Percentiles rank a stretch among this genome's conserved stretches.
These are phyloP conservation scores for Serpula lacrymans DNA, from an alignment of 768 basidiomycete species.

Conservation along the genomic window DNA sequence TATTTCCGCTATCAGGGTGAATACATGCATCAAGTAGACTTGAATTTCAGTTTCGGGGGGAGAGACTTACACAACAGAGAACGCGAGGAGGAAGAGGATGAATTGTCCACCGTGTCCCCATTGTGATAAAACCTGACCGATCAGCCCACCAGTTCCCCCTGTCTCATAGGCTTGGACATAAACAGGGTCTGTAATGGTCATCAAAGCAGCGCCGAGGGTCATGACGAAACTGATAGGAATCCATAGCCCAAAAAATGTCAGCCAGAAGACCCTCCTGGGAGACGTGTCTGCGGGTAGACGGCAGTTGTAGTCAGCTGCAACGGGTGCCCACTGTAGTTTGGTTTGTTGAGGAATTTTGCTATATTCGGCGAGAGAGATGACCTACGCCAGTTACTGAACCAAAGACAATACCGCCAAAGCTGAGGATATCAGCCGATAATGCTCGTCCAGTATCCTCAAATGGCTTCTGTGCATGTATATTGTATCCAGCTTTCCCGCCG, in stretches of 20 bases:
- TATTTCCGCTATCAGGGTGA: slow-evolving; percentile 19
- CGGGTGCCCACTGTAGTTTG: slow-evolving; percentile 33
- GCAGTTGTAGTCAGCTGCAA: slow-evolving; percentile 47
- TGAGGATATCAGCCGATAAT: slow-evolving; percentile 39
- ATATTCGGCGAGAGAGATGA: not conserved
- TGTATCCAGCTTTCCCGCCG: slow-evolving; percentile 38
- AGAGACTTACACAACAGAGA: slow-evolving; percentile 31
- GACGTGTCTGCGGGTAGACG: slow-evolving; percentile 37
- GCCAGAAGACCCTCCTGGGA: slow-evolving; percentile 34
- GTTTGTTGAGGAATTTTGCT: not conserved
- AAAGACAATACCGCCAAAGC: slow-evolving; percentile 45
- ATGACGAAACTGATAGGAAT: slow-evolving; percentile 35
- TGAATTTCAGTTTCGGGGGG: not conserved
- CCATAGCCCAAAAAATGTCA: slow-evolving; percentile 44
- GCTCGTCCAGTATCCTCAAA: slow-evolving; percentile 35
- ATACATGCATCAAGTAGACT: not conserved
- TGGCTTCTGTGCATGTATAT: slow-evolving; percentile 35
- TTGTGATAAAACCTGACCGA: slow-evolving; percentile 32
- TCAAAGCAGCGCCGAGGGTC: slow-evolving; percentile 29
- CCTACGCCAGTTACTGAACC: slow-evolving; percentile 40
- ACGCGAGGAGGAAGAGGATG: slow-evolving; percentile 31
- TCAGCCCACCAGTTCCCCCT: slow-evolving; percentile 35
- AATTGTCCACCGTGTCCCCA: slow-evolving; percentile 35
- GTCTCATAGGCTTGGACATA: slow-evolving; percentile 32
- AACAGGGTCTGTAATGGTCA: slow-evolving; percentile 29